phyloP scores from a whole-genome alignment of 768 basidiomycete species.

The Tricholoma terreum region DNA sequence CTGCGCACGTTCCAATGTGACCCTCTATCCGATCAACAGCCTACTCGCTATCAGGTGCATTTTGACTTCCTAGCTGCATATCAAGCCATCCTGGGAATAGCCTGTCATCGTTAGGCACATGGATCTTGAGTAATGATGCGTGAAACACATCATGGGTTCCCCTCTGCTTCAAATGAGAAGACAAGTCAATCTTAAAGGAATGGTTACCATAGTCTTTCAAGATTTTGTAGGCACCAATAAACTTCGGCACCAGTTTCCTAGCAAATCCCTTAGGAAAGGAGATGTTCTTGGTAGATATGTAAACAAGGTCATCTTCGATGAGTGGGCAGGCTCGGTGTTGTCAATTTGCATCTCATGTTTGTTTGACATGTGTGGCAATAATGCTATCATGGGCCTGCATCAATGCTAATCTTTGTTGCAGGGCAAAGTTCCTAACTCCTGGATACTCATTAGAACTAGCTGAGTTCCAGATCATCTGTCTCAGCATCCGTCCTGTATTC shows the following conservation, averaged over 20 bases:
- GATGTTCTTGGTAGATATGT: slow-evolving; percentile 21
- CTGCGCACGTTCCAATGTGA: too few relatives aligned
- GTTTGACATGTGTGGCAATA: slow-evolving; percentile 27
- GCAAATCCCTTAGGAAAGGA: slow-evolving; percentile 23
- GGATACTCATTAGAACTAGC: slow-evolving; percentile 9
- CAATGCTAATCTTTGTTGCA: slow-evolving; percentile 22
- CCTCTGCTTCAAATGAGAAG: too few relatives aligned
- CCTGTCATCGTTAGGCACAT: slow-evolving; percentile 25
- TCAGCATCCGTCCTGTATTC: slow-evolving; percentile 12
- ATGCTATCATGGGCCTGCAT: slow-evolving; percentile 32
- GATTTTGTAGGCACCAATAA: slow-evolving; percentile 25
- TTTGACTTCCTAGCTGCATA: slow-evolving; percentile 15
- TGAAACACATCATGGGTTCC: too few relatives aligned
- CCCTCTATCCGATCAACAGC: too few relatives aligned
- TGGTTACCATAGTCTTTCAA: too few relatives aligned
- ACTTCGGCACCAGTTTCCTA: slow-evolving; percentile 24
- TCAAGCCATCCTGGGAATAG: too few relatives aligned
- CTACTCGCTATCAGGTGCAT: slow-evolving; percentile 11
- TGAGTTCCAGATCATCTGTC: slow-evolving; percentile 18
- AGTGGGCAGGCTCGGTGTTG: slow-evolving; percentile 14
- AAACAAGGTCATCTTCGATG: slow-evolving; percentile 14
- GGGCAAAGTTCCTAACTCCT: slow-evolving; percentile 27
- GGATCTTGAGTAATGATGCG: too few relatives aligned
- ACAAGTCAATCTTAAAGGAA: too few relatives aligned
- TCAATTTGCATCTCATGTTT: slow-evolving; percentile 27